phyloP scores from a whole-genome alignment of 805 yeast genomes.

The Kodamaea jinghongensis region DNA sequence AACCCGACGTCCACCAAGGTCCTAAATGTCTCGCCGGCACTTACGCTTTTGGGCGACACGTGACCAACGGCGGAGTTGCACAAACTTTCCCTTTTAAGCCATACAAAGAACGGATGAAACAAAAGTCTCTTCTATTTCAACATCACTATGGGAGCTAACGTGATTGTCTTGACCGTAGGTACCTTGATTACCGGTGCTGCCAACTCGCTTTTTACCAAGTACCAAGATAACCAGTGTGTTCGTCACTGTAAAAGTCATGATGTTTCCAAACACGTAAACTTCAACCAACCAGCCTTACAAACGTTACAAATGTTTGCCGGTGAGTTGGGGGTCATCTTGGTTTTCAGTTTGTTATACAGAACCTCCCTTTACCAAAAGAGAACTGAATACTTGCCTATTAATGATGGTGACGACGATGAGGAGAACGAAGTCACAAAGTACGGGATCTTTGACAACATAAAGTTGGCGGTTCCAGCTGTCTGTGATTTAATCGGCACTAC shows the following conservation, averaged over 20 bases:
- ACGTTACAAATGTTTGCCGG: constrained; percentile 82
- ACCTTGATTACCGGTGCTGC: constrained; percentile 67
- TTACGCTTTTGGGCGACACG: no score
- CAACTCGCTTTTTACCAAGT: constrained; percentile 72
- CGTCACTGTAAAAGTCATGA: constrained; percentile 49
- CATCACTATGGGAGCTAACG: neutral
- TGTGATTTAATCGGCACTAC: constrained; percentile 77
- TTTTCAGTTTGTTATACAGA: constrained; percentile 31
- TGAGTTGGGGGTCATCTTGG: constrained; percentile 52
- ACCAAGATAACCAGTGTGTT: constrained; percentile 74
- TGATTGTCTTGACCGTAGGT: constrained; percentile 34
- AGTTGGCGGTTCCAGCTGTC: constrained; percentile 56
- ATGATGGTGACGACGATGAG: constrained; percentile 10
- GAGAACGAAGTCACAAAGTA: constrained; percentile 8
- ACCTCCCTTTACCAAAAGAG: constrained; percentile 9
- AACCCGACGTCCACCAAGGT: no score
- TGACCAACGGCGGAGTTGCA: no score
- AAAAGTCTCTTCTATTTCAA: no score
- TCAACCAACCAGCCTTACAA: constrained; percentile 78
- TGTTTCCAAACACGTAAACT: constrained; percentile 40
- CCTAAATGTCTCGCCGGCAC: no score
- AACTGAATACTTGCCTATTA: constrained; percentile 17
- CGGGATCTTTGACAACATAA: constrained; percentile 17
- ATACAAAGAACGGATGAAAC: no score
- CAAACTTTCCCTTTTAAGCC: no score